Evolutionary conservation across 345 rosid species (phyloP).

Genomic region (Theobroma cacao): DNA sequence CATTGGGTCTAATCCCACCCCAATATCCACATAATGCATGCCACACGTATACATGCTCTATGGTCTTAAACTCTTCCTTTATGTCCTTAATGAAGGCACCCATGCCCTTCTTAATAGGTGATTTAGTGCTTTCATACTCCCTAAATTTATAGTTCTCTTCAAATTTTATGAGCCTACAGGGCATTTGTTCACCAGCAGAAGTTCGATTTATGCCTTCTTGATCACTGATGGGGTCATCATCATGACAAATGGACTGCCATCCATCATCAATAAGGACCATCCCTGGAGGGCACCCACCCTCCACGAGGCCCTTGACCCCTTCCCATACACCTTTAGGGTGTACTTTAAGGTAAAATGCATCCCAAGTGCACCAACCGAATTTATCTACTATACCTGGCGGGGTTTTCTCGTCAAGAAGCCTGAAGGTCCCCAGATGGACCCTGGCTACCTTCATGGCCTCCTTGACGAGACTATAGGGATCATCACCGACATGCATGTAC

Average conservation of each 20-base stretch:
- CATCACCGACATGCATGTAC: slow-evolving; percentile 61
- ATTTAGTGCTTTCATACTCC: slow-evolving; percentile 50
- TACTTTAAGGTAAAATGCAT: slow-evolving; percentile 85
- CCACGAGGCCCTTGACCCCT: slow-evolving; percentile 65
- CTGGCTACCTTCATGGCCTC: slow-evolving; percentile 66
- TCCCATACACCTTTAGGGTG: slow-evolving; percentile 72
- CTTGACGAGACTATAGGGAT: slow-evolving; percentile 60
- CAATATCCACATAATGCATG: slow-evolving; percentile 92
- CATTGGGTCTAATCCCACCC: slow-evolving; percentile 83
- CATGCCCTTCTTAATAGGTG: slow-evolving; percentile 52
- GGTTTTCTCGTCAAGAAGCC: slow-evolving; percentile 65
- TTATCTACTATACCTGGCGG: slow-evolving; percentile 83
- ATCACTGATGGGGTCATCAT: slow-evolving; percentile 50
- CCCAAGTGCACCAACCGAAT: slow-evolving; percentile 99
- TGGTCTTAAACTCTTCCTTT: slow-evolving; percentile 62
- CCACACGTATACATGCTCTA: slow-evolving; percentile 86
- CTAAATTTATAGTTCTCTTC: slow-evolving; percentile 77
- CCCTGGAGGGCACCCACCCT: slow-evolving; percentile 94
- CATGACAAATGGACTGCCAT: slow-evolving; percentile 87
- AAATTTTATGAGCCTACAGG: slow-evolving; percentile 70
- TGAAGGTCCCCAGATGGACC: slow-evolving; percentile 65
- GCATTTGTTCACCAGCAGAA: slow-evolving; percentile 87
- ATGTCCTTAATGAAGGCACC: slow-evolving; percentile 70
- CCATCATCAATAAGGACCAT: slow-evolving; percentile 87
- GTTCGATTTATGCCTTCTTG: slow-evolving; percentile 68